phyloP scores from a whole-genome alignment of 306 rosid genomes.

The Alnus glutinosa region DNA sequence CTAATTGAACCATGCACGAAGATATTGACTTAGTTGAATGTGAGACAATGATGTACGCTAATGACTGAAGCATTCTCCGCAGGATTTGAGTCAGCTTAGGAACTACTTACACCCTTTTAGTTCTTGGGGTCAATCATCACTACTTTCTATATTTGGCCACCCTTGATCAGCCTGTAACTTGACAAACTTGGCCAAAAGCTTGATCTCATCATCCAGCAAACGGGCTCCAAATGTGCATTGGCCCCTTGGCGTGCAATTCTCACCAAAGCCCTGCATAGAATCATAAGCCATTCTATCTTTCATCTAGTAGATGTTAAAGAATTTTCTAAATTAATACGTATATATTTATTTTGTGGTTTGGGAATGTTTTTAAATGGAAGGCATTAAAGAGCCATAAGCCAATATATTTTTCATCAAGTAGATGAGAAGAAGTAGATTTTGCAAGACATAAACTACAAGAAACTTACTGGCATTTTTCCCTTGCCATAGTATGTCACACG shows the following conservation, averaged over 20 bases:
- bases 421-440: constrained; percentile 20
- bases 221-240: constrained; percentile 97
- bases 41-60: background rate
- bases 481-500: constrained; percentile 78
- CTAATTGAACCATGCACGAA: background rate
- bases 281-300: constrained; percentile 7
- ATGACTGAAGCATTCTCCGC: background rate
- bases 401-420: constrained; percentile 10
- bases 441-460: background rate
- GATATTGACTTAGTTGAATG: background rate
- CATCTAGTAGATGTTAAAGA: constrained; percentile 3
- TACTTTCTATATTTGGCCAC: constrained; percentile 55
- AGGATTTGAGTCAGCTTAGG: background rate
- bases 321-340: too few species aligned
- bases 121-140: constrained; percentile 36
- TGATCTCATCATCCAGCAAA: constrained; percentile 81
- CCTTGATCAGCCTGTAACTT: constrained; percentile 87
- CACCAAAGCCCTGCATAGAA: constrained; percentile 71
- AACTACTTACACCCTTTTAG: constrained; percentile 3
- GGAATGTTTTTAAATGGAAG: too few species aligned
- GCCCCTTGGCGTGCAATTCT: constrained; percentile 84
- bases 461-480: constrained; percentile 88
- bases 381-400: background rate
- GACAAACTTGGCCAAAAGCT: constrained; percentile 81
- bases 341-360: too few species aligned